Evolutionary conservation across 2,329 filamentous ascomycete species (phyloP).

Genomic region (Ascochyta lentis): DNA sequence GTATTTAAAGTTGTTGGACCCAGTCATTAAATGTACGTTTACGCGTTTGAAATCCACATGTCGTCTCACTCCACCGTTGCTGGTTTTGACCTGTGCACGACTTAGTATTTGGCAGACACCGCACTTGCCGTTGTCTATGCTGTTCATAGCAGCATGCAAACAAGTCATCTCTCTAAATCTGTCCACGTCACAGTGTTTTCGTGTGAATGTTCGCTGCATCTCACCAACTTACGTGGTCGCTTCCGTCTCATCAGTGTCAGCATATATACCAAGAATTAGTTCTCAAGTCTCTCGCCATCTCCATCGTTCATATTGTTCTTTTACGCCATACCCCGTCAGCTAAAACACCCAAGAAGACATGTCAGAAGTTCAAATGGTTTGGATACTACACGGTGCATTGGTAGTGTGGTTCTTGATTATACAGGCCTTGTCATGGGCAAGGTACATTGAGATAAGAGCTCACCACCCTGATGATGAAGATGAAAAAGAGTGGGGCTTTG

Average conservation of each 20-base stretch:
- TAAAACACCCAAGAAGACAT: not conserved
- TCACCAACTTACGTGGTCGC: not conserved
- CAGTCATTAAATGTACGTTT: no score
- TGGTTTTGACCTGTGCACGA: not conserved
- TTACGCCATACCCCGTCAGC: not conserved
- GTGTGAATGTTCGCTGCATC: not conserved
- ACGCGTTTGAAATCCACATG: no score
- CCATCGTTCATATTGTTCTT: not conserved
- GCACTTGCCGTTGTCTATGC: not conserved
- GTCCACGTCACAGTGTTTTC: not conserved
- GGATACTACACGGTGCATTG: no score
- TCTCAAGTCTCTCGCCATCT: no score
- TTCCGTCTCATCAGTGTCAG: no score
- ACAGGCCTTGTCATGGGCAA: not conserved
- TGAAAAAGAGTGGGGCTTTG: not conserved
- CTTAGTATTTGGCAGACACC: not conserved
- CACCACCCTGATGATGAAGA: not conserved
- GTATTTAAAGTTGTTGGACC: not conserved
- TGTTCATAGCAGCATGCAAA: not conserved
- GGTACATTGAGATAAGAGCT: not conserved
- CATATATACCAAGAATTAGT: no score
- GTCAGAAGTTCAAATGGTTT: not conserved
- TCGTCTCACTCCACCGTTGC: no score
- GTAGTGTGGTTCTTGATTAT: no score
- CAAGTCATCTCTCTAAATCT: not conserved